phyloP scores from a whole-genome alignment of 129 eudicot species.

The Silybum marianum region DNA sequence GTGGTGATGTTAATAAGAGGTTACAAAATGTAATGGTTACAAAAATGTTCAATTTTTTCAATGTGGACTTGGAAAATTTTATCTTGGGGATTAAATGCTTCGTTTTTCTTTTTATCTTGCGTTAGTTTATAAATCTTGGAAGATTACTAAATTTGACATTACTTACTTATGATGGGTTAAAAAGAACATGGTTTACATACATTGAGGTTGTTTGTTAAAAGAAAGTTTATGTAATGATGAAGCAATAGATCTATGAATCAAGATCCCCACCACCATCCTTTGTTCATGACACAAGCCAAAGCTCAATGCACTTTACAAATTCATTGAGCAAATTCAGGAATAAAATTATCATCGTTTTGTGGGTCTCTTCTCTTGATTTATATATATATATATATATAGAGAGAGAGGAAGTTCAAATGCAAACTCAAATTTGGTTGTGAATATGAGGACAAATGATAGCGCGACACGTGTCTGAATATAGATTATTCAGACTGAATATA shows the following conservation, averaged over 20 bases:
- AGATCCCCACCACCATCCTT: slow-evolving; percentile 5
- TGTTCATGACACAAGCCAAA: not conserved
- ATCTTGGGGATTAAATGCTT: not conserved
- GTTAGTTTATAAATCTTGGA: not conserved
- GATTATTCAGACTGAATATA: too few relatives aligned
- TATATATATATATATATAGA: too few relatives aligned
- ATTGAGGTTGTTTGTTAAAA: not conserved
- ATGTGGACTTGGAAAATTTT: not conserved
- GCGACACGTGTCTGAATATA: too few relatives aligned
- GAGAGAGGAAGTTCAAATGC: too few relatives aligned
- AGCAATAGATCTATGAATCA: not conserved
- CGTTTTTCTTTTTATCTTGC: not conserved
- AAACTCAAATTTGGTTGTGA: too few relatives aligned
- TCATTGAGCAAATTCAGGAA: not conserved
- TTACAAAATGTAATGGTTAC: too few relatives aligned
- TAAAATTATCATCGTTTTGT: not conserved
- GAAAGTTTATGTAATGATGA: not conserved
- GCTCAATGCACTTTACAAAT: not conserved
- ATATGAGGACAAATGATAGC: too few relatives aligned
- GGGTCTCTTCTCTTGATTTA: not conserved
- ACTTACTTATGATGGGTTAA: not conserved
- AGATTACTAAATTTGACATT: not conserved
- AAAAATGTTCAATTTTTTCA: not conserved
- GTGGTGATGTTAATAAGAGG: not conserved
- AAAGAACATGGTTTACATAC: not conserved